Base-by-base conservation (phyloP, 371 early-diverging fungal species). In the Apophysomyces ossiformis region DNA sequence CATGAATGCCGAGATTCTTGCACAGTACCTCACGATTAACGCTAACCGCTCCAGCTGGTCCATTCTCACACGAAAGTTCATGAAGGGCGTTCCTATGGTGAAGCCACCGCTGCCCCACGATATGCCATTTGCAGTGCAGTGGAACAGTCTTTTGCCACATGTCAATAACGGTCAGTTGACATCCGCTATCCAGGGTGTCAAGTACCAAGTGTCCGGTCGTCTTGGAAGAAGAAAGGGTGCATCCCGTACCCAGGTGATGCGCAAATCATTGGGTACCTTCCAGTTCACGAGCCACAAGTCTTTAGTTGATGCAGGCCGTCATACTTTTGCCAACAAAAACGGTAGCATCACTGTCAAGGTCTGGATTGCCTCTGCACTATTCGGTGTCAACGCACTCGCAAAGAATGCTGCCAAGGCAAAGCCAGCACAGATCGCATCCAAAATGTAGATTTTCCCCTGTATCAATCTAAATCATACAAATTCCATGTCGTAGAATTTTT, bases 341-440 rank as follows among this genome's bases (percentile, higher is more conserved):
- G 84, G 84, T 64, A 76, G 75, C 50, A 83, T 83, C 64, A 83
- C 84, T 46, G 79, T 83, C 62, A 83, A 83, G 66, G 84, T 83
- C 15, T 83, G 84, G 84, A 79, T 83, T 41, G 69, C 81, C 21
- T 66, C 76, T 67, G 81, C 84, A 18, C 62, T 83, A 44, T 83
- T 83, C 71, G 84, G 84, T 70, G 84, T 76, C 12, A 72, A 74
- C 66, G 81, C 83, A 26, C 57, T 80, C 16, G 72, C 75, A 43
- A 78, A 70, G 18, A 76, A 79, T 60, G 75, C 71, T 54, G 58
- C 73, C 13, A 71, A 76, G 15, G 39, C 78, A 46, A 60, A 41
- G 41, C 41, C 73, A 32, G 68, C 54, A 1, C 7, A 21, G 1
- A 21, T 21, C 7, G 54, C 54, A 70, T 44, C 70, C 72, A 60